Conservation (phyloP, 768 basidiomycete species). For the Pulveroboletus frians region DNA sequence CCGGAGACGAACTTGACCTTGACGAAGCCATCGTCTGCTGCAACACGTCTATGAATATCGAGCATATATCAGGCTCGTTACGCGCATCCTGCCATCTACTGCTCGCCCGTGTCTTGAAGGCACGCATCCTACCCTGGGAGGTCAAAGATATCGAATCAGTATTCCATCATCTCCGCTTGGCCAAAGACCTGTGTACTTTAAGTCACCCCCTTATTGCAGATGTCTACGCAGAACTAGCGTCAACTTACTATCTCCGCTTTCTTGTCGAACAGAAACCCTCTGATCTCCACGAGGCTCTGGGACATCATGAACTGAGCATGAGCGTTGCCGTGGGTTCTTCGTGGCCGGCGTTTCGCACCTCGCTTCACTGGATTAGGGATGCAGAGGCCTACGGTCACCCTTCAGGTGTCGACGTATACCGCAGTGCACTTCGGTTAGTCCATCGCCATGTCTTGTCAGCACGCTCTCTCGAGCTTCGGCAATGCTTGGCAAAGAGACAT, state of each 20-base stretch:
- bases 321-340: conserved; percentile 10
- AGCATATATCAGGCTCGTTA: conserved; percentile 4
- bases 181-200: conserved; percentile 20
- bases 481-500: conserved; percentile 10
- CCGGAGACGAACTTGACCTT: conserved; percentile 25
- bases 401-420: conserved; percentile 29
- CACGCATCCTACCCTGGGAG: conserved; percentile 24
- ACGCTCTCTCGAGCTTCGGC: conserved; percentile 18
- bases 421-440: conserved; percentile 22
- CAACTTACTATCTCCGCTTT: conserved; percentile 23
- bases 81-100: conserved; percentile 16
- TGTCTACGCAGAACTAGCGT: conserved; percentile 22
- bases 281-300: conserved; percentile 24
- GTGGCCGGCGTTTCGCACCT: conserved; percentile 17
- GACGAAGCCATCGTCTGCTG: conserved; percentile 23
- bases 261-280: conserved; percentile 14
- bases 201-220: conserved; percentile 18
- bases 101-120: conserved; percentile 19
- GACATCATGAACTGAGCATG: conserved; percentile 23
- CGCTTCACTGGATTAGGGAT: conserved; percentile 20
- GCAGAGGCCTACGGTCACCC: conserved; percentile 19
- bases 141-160: conserved; percentile 22
- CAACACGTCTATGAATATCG: conserved; percentile 4
- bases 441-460: conserved; percentile 13
- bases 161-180: conserved; percentile 22